Percentiles rank a stretch among this genome's conserved stretches.
Conservation (phyloP, 768 basidiomycete genomes). For the Leccinum disarticulatum region DNA sequence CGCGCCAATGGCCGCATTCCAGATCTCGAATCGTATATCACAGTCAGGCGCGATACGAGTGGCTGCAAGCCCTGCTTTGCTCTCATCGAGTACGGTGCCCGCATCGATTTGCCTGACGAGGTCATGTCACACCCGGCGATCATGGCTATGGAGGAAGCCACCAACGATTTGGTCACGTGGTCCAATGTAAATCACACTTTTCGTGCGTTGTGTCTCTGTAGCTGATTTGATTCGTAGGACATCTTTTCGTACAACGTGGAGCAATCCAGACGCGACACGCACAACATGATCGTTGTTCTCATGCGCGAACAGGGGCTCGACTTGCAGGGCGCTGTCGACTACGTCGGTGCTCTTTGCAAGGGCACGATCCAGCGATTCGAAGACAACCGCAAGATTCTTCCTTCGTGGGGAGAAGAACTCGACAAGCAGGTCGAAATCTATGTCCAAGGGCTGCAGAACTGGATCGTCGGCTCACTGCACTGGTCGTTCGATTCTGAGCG, state of each 20-base stretch:
- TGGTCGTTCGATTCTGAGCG: slow-evolving; percentile 73
- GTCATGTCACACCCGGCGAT: slow-evolving; percentile 53
- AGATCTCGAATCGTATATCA: slow-evolving; percentile 54
- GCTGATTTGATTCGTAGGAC: slow-evolving; percentile 43
- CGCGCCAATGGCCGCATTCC: slow-evolving; percentile 38
- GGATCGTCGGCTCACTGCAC: slow-evolving; percentile 71
- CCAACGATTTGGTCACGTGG: slow-evolving; percentile 54
- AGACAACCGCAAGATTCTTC: slow-evolving; percentile 46
- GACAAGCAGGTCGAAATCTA: slow-evolving; percentile 59
- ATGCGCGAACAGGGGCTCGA: slow-evolving; percentile 58
- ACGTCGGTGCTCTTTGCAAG: slow-evolving; percentile 60
- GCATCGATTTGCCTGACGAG: slow-evolving; percentile 52
- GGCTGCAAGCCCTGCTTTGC: slow-evolving; percentile 52
- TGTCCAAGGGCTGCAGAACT: slow-evolving; percentile 62
- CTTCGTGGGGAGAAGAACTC: slow-evolving; percentile 61
- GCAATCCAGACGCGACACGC: slow-evolving; percentile 65
- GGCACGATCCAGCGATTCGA: slow-evolving; percentile 54
- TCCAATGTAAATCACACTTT: slow-evolving; percentile 35
- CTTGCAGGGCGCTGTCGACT: slow-evolving; percentile 63
- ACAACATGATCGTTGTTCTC: slow-evolving; percentile 73
- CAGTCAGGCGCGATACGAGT: slow-evolving; percentile 52
- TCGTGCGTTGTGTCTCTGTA: neutral
- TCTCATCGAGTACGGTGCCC: slow-evolving; percentile 53
- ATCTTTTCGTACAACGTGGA: slow-evolving; percentile 78
- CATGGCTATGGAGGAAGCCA: slow-evolving; percentile 42